Percentiles rank a stretch among this genome's conserved stretches.
These are phyloP conservation scores for Adansonia madagascariensis DNA, from an alignment of 441 rosid species.

Conservation along the genomic window DNA sequence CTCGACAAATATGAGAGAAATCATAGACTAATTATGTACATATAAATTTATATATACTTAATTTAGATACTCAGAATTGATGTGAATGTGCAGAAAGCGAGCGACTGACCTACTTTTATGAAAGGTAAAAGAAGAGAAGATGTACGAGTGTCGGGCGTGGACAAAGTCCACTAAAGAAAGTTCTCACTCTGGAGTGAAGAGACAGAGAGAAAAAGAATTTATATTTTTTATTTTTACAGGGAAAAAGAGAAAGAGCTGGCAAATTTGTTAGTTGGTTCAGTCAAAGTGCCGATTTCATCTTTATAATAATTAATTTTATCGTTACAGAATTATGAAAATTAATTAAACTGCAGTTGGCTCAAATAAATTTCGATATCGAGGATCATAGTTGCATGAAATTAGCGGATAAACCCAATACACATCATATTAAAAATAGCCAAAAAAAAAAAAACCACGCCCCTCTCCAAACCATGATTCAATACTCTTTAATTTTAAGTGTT, in stretches of 20 bases:
- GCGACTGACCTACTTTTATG: slow-evolving; percentile 10
- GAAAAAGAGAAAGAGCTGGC: background rate
- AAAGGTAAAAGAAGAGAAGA: background rate
- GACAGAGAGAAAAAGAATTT: background rate
- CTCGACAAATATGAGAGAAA: background rate
- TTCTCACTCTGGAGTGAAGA: slow-evolving; percentile 25
- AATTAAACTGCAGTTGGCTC: no score
- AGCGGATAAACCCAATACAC: no score
- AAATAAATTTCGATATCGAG: no score
- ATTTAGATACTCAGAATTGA: background rate
- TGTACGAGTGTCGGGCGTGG: slow-evolving; percentile 28
- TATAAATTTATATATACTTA: background rate
- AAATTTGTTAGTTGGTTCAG: background rate
- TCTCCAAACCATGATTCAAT: no score
- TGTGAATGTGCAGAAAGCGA: background rate
- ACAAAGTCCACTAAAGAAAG: slow-evolving; percentile 16
- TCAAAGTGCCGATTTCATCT: no score
- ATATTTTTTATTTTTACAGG: no score
- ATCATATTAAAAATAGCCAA: no score
- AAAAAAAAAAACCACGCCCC: no score
- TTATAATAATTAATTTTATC: no score
- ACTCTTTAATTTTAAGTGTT: no score
- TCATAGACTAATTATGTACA: background rate
- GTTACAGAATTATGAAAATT: no score
- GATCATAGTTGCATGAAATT: no score